Evolutionary conservation across 768 basidiomycete species (phyloP).

Genomic region (Tephrocybe sp.): DNA sequence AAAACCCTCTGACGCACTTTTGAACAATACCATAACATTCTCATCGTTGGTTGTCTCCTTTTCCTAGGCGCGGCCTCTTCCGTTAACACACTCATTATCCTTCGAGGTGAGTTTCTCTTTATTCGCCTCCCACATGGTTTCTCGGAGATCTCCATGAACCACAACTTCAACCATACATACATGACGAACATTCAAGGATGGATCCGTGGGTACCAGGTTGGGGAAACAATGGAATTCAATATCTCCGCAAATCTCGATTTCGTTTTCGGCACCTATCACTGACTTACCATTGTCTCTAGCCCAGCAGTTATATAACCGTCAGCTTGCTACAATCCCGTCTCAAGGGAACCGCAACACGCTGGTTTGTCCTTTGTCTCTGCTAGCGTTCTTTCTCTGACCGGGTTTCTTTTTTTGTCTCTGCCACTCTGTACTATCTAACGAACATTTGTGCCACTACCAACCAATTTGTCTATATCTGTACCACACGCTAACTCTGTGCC

Average conservation of each 20-base stretch:
- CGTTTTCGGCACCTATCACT: conserved; percentile 10
- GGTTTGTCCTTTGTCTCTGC: conserved; percentile 24
- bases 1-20: conserved; percentile 26
- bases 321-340: conserved; percentile 18
- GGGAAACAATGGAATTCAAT: conserved; percentile 23
- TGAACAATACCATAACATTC: conserved; percentile 17
- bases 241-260: conserved; percentile 21
- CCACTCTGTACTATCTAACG: conserved; percentile 17
- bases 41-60: conserved; percentile 20
- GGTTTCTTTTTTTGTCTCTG: conserved; percentile 12
- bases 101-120: conserved; percentile 43
- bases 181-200: conserved; percentile 7
- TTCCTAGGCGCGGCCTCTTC: conserved; percentile 69
- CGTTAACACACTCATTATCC: conserved; percentile 58
- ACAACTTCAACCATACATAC: conserved; percentile 1
- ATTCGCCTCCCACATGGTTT: conserved; percentile 7
- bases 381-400: conserved; percentile 29
- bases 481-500: conserved; percentile 7
- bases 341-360: conserved; percentile 23
- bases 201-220: conserved; percentile 11
- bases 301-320: conserved; percentile 26
- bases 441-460: conserved; percentile 17
- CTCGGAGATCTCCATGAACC: conserved; percentile 7
- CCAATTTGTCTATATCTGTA: conserved; percentile 10
- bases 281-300: conserved; percentile 31